Conservation (phyloP, 768 basidiomycete species). For the Coprinopsis cinerea region DNA sequence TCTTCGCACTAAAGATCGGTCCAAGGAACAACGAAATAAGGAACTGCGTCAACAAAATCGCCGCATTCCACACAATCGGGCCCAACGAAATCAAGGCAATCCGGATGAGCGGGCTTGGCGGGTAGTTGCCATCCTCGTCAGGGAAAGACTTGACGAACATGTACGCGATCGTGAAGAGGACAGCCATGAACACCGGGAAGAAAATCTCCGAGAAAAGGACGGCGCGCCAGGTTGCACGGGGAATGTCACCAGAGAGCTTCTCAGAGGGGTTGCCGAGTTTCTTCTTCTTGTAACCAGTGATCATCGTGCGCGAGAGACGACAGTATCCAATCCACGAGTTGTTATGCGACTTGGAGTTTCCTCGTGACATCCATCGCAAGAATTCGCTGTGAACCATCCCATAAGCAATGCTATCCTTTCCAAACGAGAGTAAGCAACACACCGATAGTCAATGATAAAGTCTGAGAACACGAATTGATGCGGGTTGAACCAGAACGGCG, state of each 20-base stretch:
- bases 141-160: constrained; percentile 92
- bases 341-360: constrained; percentile 93
- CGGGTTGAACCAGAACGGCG: constrained; percentile 99
- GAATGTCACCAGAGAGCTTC: constrained; percentile 92
- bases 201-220: constrained; percentile 85
- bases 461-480: constrained; percentile 98
- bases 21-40: constrained; percentile 88
- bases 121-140: constrained; percentile 46
- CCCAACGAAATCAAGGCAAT: constrained; percentile 91
- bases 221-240: constrained; percentile 88
- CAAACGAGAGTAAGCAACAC: not conserved
- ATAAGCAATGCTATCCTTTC: constrained; percentile 7
- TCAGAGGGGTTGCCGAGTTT: constrained; percentile 94
- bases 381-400: constrained; percentile 66
- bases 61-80: constrained; percentile 94
- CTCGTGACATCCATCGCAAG: constrained; percentile 97
- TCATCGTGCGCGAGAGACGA: constrained; percentile 94
- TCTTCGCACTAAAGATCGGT: constrained; percentile 78
- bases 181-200: constrained; percentile 80
- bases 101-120: constrained; percentile 83
- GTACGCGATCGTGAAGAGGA: constrained; percentile 83
- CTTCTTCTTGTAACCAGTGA: constrained; percentile 99
- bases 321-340: constrained; percentile 99
- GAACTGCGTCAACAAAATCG: constrained; percentile 81
- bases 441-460: constrained; percentile 94